phyloP scores from a whole-genome alignment of 768 basidiomycete species.

The Fomitopsis pulvina region DNA sequence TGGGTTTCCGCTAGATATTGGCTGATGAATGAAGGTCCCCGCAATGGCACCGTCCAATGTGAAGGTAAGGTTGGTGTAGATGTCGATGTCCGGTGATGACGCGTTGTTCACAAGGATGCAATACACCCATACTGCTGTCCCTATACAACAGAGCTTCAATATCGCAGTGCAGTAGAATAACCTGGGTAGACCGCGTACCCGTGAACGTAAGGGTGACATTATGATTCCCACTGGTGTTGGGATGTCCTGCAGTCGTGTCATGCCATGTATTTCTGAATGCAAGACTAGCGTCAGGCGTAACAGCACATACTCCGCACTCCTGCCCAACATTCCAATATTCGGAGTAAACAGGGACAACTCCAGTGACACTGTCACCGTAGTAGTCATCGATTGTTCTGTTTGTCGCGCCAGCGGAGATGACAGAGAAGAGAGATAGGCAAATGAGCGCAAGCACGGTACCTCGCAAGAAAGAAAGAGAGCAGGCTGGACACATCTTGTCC shows the following conservation, averaged over 20 bases:
- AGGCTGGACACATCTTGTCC: too few relatives aligned
- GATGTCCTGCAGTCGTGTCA: constrained; percentile 2
- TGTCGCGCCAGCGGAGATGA: neutral
- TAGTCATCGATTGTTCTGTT: constrained; percentile 1
- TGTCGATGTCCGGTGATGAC: neutral
- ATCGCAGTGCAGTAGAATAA: neutral
- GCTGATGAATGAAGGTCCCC: neutral
- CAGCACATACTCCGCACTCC: constrained; percentile 6
- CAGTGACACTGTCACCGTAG: neutral
- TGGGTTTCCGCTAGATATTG: too few relatives aligned
- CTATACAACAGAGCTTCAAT: neutral
- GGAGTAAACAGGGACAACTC: neutral
- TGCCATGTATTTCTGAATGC: constrained; percentile 10
- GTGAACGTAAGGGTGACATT: neutral
- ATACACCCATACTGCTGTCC: neutral
- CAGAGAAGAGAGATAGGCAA: neutral
- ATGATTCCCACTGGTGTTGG: neutral
- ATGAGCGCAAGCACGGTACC: too few relatives aligned
- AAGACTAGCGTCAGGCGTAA: neutral
- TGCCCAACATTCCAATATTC: constrained; percentile 5
- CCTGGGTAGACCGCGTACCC: neutral
- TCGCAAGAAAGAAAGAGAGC: too few relatives aligned
- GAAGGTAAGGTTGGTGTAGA: neutral
- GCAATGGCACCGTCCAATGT: neutral
- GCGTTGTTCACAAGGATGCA: neutral